Base-by-base conservation (phyloP, 2,329 filamentous ascomycete species). In the Aureobasidium sp. region DNA sequence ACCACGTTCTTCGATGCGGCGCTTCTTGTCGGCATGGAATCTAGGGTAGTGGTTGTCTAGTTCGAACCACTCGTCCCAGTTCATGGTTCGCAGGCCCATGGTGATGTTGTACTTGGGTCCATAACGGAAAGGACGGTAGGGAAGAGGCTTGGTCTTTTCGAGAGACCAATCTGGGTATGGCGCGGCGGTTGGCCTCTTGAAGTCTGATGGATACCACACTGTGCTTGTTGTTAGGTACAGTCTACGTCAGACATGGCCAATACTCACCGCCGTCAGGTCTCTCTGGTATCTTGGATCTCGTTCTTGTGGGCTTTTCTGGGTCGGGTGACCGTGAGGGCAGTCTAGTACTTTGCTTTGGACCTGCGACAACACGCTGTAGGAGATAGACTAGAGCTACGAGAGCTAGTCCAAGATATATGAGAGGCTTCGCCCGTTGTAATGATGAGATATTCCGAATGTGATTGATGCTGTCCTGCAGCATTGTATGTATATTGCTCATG, bases 21-120 rank as follows among this genome's bases (percentile, higher is more conserved):
- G 76, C 1, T 82, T 80, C 74, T 95, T 95, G 66, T 87, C 83
- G 36, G 80, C 80, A 74, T 95, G 89, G 71, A 81, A 95, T 59
- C 82, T 83, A 0, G 85, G 80, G 71, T 84, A 95, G 51, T 92
- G 82, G 70, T 88, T 92, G 74, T 95, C 91, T 29, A 95, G 82
- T 74, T 95, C 89, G 69, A 93, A 91, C 89, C 89, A 92, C 62
- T 91, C 86, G 59, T 87, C 82, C 74, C 84, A 86, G 36, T 84
- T 78, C 76, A 90, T 82, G 9, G 79, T 82, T n/a, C 89, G 82
- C 2, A 93, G 78, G 0, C 89, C 89, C 86, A 92, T 89, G 1
- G 86, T 91, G 63, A 90, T 81, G 69, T 88, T 82, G 72, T 91
- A 91, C 64, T 86, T 88, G 8, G 88, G 88, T 0, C 89, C 89